A percentile compares a stretch with the other conserved stretches of the same genome.
phyloP scores from a whole-genome alignment of 2,329 filamentous ascomycete species.

The Botrytis elliptica region DNA sequence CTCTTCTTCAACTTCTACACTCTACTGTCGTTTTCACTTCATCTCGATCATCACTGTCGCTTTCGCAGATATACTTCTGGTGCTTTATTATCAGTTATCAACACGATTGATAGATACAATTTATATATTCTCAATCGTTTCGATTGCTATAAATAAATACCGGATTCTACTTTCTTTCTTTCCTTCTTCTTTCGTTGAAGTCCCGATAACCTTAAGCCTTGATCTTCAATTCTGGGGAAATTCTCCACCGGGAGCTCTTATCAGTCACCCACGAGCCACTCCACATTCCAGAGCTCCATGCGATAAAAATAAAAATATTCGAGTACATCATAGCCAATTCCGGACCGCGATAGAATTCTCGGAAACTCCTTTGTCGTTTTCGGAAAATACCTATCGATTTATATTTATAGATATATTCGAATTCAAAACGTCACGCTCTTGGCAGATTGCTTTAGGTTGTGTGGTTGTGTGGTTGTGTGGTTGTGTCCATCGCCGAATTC shows the following conservation, averaged over 20 bases:
- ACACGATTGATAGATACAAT: background rate
- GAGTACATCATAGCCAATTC: background rate
- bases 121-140: background rate
- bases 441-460: slow-evolving; percentile 1
- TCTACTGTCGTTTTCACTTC: background rate
- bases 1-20: background rate
- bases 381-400: background rate
- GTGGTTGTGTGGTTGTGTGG: background rate
- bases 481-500: slow-evolving; percentile 1
- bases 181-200: background rate
- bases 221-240: background rate
- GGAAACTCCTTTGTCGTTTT: slow-evolving; percentile 7
- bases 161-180: background rate
- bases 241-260: slow-evolving; percentile 1
- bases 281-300: slow-evolving; percentile 16
- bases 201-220: background rate
- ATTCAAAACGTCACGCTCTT: background rate
- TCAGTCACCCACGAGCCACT: background rate
- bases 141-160: background rate
- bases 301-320: background rate
- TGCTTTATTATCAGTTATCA: background rate
- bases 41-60: slow-evolving; percentile 16
- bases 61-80: background rate
- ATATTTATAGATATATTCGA: background rate
- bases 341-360: background rate